phyloP scores from a whole-genome alignment of 2,329 filamentous ascomycete genomes.

The Fusarium sp. region DNA sequence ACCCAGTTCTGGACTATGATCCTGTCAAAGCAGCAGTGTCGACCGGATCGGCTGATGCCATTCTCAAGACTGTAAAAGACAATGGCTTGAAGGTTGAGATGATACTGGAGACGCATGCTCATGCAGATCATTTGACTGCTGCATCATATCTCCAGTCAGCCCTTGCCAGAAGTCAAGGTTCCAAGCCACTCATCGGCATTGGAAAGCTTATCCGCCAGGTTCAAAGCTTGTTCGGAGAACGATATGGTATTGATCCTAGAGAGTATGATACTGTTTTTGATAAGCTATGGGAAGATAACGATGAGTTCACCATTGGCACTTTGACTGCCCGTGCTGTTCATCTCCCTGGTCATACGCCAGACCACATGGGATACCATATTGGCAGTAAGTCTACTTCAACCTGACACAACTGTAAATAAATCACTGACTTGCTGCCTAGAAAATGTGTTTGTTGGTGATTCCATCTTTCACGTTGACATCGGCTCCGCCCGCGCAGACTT shows the following conservation, averaged over 20 bases:
- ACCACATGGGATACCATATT: slow-evolving; percentile 68
- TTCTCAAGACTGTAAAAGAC: slow-evolving; percentile 57
- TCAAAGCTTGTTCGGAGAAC: slow-evolving; percentile 59
- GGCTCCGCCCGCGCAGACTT: slow-evolving; percentile 66
- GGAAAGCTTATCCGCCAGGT: slow-evolving; percentile 64
- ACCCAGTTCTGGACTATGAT: slow-evolving; percentile 70
- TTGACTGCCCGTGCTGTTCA: slow-evolving; percentile 60
- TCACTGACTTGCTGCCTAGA: slow-evolving; percentile 23
- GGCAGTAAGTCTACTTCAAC: slow-evolving; percentile 49
- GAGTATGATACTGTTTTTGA: slow-evolving; percentile 63
- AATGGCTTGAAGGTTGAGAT: slow-evolving; percentile 59
- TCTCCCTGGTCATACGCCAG: slow-evolving; percentile 69
- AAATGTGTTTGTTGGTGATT: slow-evolving; percentile 64
- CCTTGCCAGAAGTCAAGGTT: slow-evolving; percentile 50
- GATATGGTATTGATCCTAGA: slow-evolving; percentile 56
- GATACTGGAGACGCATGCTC: slow-evolving; percentile 71
- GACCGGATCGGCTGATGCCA: slow-evolving; percentile 62
- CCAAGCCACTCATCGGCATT: slow-evolving; percentile 61
- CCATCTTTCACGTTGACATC: slow-evolving; percentile 62
- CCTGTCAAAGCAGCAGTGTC: slow-evolving; percentile 53
- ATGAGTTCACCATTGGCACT: slow-evolving; percentile 61
- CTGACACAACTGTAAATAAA: rapidly evolving
- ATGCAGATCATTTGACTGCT: slow-evolving; percentile 70
- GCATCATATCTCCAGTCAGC: slow-evolving; percentile 65
- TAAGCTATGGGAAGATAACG: slow-evolving; percentile 63